A percentile compares a stretch with the other conserved stretches of the same genome.
phyloP scores from a whole-genome alignment of 2,329 filamentous ascomycete species.

The Fusarium pseudoanthophilum region DNA sequence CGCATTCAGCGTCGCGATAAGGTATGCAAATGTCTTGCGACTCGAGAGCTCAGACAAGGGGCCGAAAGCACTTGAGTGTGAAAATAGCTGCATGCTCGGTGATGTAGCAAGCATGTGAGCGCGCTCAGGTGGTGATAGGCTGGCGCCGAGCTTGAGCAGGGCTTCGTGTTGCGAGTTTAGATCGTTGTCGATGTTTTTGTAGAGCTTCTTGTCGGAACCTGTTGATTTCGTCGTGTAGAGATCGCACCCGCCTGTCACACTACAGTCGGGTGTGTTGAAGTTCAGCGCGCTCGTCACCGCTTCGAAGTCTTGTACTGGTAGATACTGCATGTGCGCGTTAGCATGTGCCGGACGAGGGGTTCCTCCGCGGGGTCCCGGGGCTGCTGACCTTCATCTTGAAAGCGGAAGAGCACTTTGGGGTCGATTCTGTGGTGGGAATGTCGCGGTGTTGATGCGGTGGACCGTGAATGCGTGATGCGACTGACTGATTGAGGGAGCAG shows the following conservation, averaged over 20 bases:
- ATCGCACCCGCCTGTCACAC: slow-evolving; percentile 93
- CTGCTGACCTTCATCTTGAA: slow-evolving; percentile 54
- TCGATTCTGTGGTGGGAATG: not conserved
- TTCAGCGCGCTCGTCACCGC: slow-evolving; percentile 92
- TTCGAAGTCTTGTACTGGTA: slow-evolving; percentile 91
- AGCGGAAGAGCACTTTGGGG: slow-evolving; percentile 2
- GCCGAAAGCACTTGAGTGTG: slow-evolving; percentile 90
- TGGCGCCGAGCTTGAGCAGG: slow-evolving; percentile 85
- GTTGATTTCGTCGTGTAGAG: slow-evolving; percentile 98
- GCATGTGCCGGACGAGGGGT: slow-evolving; percentile 5
- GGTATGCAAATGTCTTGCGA: slow-evolving; percentile 91
- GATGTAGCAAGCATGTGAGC: slow-evolving; percentile 73
- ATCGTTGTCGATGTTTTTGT: slow-evolving; percentile 92
- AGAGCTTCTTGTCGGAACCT: slow-evolving; percentile 94
- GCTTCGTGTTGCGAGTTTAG: slow-evolving; percentile 93
- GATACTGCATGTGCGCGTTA: slow-evolving; percentile 70
- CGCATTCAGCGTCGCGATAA: slow-evolving; percentile 96
- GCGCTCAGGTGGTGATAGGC: slow-evolving; percentile 84
- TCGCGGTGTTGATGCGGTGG: slow-evolving; percentile 14
- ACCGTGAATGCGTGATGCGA: slow-evolving; percentile 24
- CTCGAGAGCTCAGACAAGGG: slow-evolving; percentile 88
- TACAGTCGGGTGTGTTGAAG: slow-evolving; percentile 93
- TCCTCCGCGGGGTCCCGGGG: not conserved
- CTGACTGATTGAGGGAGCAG: slow-evolving; percentile 25
- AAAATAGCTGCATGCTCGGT: slow-evolving; percentile 71